These are phyloP conservation scores for Fusarium sp. DNA, from an alignment of 2,329 filamentous ascomycete genomes.

Conservation along the genomic window DNA sequence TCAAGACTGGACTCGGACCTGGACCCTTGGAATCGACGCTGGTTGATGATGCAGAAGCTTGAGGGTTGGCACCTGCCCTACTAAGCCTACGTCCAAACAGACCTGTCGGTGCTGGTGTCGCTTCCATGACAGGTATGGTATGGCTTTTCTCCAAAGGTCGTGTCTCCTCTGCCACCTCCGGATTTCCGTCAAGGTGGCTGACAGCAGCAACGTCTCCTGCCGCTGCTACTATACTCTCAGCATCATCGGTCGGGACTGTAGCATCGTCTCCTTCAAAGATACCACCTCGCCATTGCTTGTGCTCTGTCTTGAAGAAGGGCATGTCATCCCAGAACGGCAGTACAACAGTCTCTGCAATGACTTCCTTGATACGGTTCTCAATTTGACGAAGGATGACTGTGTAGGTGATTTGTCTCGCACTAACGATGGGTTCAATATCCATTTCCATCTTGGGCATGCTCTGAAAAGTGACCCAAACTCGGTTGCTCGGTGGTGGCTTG, in stretches of 20 bases:
- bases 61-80: constrained; percentile 51
- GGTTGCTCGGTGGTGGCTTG: constrained; percentile 95
- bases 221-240: constrained; percentile 48
- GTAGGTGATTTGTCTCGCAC: constrained; percentile 94
- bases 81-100: constrained; percentile 64
- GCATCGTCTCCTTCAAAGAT: constrained; percentile 75
- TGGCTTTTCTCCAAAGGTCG: constrained; percentile 68
- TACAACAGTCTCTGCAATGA: constrained; percentile 91
- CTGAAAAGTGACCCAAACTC: constrained; percentile 95
- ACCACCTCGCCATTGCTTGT: constrained; percentile 85
- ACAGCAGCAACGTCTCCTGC: constrained; percentile 63
- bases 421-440: constrained; percentile 95
- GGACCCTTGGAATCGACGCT: constrained; percentile 61
- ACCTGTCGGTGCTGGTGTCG: constrained; percentile 52
- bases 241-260: constrained; percentile 49
- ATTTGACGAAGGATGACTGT: constrained; percentile 92
- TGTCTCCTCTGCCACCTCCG: constrained; percentile 55
- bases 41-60: constrained; percentile 60
- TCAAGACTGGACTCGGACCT: constrained; percentile 51
- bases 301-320: constrained; percentile 85
- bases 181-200: constrained; percentile 58
- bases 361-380: constrained; percentile 93
- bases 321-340: constrained; percentile 96
- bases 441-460: constrained; percentile 94
- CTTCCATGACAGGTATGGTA: constrained; percentile 60